These are phyloP conservation scores for Umbelopsis ramanniana DNA, from an alignment of 192 early-diverging fungal genomes.

Conservation along the genomic window DNA sequence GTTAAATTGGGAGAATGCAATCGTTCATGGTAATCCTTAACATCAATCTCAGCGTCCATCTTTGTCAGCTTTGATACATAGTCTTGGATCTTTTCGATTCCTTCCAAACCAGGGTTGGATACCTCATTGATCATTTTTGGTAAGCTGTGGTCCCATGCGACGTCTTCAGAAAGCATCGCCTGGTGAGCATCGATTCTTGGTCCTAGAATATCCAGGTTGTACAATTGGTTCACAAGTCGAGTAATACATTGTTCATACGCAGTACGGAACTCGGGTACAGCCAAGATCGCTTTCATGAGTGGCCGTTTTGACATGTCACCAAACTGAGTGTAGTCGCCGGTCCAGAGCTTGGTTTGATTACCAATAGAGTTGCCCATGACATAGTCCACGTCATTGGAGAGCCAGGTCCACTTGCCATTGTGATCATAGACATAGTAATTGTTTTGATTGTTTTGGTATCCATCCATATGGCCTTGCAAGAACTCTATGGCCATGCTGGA, in stretches of 20 bases:
- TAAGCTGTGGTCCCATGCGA: slow-evolving; percentile 30
- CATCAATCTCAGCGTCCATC: neutral
- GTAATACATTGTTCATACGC: slow-evolving; percentile 13
- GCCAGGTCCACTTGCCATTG: slow-evolving; percentile 17
- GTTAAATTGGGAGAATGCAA: neutral
- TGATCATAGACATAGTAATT: slow-evolving; percentile 38
- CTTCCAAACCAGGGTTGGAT: neutral
- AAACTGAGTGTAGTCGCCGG: slow-evolving; percentile 31
- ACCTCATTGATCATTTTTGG: slow-evolving; percentile 14
- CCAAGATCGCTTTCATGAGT: slow-evolving; percentile 28
- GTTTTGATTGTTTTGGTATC: slow-evolving; percentile 31
- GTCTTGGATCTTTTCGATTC: neutral
- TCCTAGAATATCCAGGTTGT: neutral
- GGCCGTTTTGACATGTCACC: slow-evolving; percentile 22
- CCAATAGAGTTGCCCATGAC: slow-evolving; percentile 32
- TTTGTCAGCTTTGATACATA: neutral
- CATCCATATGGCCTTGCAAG: slow-evolving; percentile 30
- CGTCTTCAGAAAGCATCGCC: slow-evolving; percentile 28
- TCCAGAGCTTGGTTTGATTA: slow-evolving; percentile 18
- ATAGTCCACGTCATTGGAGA: slow-evolving; percentile 37
- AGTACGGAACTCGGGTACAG: slow-evolving; percentile 18
- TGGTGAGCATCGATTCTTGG: slow-evolving; percentile 31
- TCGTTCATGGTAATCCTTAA: neutral
- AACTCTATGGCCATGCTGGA: slow-evolving; percentile 43
- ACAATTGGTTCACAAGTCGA: slow-evolving; percentile 6